Conservation (phyloP, 805 yeast genomes). For the Saturnispora besseyi region DNA sequence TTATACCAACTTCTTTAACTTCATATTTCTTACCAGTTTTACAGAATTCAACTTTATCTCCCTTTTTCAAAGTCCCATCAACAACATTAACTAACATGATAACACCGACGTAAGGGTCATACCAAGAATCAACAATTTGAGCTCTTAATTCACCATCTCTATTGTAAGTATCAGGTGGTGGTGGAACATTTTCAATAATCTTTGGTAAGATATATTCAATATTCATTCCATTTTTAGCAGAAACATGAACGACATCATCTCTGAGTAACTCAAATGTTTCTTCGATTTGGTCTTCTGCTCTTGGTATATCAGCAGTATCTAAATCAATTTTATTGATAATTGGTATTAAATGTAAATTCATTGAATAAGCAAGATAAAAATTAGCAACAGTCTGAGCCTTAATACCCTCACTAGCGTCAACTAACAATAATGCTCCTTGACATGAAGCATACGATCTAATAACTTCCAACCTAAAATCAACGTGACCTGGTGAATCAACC, state of each 20-base stretch:
- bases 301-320: conserved; percentile 74
- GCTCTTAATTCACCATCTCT: conserved; percentile 50
- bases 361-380: conserved; percentile 79
- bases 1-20: conserved; percentile 86
- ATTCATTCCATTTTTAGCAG: conserved; percentile 86
- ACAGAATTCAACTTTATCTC: conserved; percentile 68
- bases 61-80: conserved; percentile 71
- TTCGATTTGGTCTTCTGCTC: conserved; percentile 79
- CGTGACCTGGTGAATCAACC: conserved; percentile 98
- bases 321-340: conserved; percentile 88
- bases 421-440: conserved; percentile 83
- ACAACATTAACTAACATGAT: conserved; percentile 75
- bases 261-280: conserved; percentile 70
- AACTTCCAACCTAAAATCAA: conserved; percentile 90
- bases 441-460: conserved; percentile 92
- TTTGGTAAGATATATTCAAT: conserved; percentile 75
- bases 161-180: conserved; percentile 35
- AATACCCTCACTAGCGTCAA: conserved; percentile 94
- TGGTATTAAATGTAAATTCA: conserved; percentile 75
- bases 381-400: conserved; percentile 99
- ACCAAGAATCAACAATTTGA: conserved; percentile 95
- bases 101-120: conserved; percentile 87
- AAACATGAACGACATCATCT: conserved; percentile 70
- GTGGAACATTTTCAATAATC: conserved; percentile 71
- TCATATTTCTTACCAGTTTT: conserved; percentile 73